Percentiles rank a stretch among this genome's conserved stretches.
Conservation (phyloP, 2,329 filamentous ascomycete species). For the Helminthosporium solani region DNA sequence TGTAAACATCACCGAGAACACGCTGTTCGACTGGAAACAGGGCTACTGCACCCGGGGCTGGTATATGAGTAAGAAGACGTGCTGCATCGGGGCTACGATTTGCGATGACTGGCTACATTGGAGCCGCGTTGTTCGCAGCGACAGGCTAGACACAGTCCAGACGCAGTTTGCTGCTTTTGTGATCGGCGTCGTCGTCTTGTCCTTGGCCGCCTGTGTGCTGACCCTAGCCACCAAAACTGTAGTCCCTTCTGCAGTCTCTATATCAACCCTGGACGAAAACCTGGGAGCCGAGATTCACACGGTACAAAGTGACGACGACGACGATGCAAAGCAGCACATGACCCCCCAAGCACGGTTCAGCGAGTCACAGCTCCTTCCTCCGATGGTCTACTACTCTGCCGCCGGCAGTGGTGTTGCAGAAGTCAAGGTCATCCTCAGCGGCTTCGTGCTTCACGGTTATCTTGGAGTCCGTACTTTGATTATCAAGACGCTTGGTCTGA, state of each 20-base stretch:
- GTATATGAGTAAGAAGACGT: constrained; percentile 70
- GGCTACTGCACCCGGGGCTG: constrained; percentile 75
- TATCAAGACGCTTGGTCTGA: constrained; percentile 78
- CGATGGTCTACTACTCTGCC: constrained; percentile 93
- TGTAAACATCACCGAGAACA: constrained; percentile 82
- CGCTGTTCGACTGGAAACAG: constrained; percentile 86
- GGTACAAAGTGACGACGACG: constrained; percentile 46
- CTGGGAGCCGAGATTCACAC: constrained; percentile 63
- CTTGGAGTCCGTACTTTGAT: constrained; percentile 83
- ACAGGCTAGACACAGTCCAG: constrained; percentile 54
- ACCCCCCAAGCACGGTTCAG: constrained; percentile 45
- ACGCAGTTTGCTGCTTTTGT: constrained; percentile 80
- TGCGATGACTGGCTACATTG: constrained; percentile 65
- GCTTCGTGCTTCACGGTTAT: constrained; percentile 95
- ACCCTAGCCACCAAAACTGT: constrained; percentile 91
- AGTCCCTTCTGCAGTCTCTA: constrained; percentile 81
- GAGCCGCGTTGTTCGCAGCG: constrained; percentile 60
- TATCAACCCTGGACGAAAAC: constrained; percentile 91
- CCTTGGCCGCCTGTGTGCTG: constrained; percentile 72
- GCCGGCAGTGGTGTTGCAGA: constrained; percentile 96
- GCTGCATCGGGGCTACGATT: constrained; percentile 57
- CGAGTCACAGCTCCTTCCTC: constrained; percentile 52
- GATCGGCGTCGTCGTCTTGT: constrained; percentile 66
- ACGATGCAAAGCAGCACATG: constrained; percentile 43
- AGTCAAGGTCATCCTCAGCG: constrained; percentile 95